Conservation (phyloP, 192 early-diverging fungal species). For the Backusella westeae region DNA sequence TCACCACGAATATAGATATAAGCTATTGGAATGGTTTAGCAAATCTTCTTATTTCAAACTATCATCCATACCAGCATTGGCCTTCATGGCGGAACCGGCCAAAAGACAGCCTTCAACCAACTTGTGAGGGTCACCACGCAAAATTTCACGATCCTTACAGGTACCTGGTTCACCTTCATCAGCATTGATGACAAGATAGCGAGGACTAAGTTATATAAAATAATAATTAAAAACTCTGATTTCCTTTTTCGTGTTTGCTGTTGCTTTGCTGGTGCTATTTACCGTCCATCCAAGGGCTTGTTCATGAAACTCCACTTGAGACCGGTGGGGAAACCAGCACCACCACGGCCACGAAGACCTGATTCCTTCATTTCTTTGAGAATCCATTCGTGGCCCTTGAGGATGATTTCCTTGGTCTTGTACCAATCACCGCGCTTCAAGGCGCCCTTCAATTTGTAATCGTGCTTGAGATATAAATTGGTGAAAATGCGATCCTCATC, state of each 20-base stretch:
- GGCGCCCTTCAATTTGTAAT: slow-evolving; percentile 86
- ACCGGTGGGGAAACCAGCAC: slow-evolving; percentile 97
- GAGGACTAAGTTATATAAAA: slow-evolving; percentile 55
- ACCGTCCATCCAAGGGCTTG: slow-evolving; percentile 81
- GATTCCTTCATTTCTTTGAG: slow-evolving; percentile 96
- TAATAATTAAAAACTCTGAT: background rate
- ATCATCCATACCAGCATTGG: slow-evolving; percentile 61
- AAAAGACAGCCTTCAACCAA: slow-evolving; percentile 95
- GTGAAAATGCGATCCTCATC: slow-evolving; percentile 98
- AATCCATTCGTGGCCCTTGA: slow-evolving; percentile 97
- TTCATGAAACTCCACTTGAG: slow-evolving; percentile 99
- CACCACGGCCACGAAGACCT: slow-evolving; percentile 91
- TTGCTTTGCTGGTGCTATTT: background rate
- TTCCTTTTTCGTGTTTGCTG: background rate
- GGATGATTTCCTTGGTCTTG: slow-evolving; percentile 97
- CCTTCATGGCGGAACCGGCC: slow-evolving; percentile 96
- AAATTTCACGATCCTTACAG: slow-evolving; percentile 91
- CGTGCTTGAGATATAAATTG: slow-evolving; percentile 93
- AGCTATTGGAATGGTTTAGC: slow-evolving; percentile 27
- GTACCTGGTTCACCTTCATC: slow-evolving; percentile 99
- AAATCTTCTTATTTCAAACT: too few relatives aligned
- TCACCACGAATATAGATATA: slow-evolving; percentile 99
- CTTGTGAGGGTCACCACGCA: slow-evolving; percentile 79
- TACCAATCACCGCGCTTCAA: slow-evolving; percentile 97
- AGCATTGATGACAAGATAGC: slow-evolving; percentile 96